These are phyloP conservation scores for Dactylellina drechsleri DNA, from an alignment of 2,329 filamentous ascomycete species.

Conservation along the genomic window DNA sequence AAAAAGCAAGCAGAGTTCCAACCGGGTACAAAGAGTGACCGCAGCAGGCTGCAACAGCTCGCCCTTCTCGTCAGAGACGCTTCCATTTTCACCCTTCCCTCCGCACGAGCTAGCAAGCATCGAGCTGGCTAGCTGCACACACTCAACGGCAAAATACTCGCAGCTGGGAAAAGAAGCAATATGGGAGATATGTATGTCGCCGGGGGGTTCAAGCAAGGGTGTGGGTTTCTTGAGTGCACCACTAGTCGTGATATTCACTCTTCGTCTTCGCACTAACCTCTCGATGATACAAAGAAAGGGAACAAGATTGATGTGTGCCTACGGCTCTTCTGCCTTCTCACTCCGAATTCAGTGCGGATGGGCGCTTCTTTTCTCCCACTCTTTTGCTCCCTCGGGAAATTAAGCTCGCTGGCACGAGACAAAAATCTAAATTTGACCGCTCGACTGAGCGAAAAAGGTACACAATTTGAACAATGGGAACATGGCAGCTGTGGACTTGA, in stretches of 20 bases:
- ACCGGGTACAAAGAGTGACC: slow-evolving; percentile 43
- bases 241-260: slow-evolving; percentile 10
- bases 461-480: background rate
- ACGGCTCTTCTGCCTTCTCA: background rate
- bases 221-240: slow-evolving; percentile 3
- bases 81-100: background rate
- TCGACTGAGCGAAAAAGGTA: slow-evolving; percentile 7
- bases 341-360: background rate
- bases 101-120: slow-evolving; percentile 2
- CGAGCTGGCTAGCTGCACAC: background rate
- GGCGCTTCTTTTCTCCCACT: background rate
- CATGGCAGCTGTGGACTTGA: background rate
- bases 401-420: slow-evolving; percentile 14
- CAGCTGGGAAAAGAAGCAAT: slow-evolving; percentile 41
- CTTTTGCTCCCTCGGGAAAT: background rate
- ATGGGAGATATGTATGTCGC: slow-evolving; percentile 16
- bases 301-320: background rate
- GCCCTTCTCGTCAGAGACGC: background rate
- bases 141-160: slow-evolving; percentile 51
- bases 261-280: background rate
- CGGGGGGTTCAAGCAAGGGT: slow-evolving; percentile 32
- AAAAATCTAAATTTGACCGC: slow-evolving; percentile 13
- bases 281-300: too few species aligned
- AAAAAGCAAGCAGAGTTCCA: slow-evolving; percentile 33
- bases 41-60: slow-evolving; percentile 4